Conservation (phyloP, 2,329 filamentous ascomycete species). For the Ascochyta koolunga region DNA sequence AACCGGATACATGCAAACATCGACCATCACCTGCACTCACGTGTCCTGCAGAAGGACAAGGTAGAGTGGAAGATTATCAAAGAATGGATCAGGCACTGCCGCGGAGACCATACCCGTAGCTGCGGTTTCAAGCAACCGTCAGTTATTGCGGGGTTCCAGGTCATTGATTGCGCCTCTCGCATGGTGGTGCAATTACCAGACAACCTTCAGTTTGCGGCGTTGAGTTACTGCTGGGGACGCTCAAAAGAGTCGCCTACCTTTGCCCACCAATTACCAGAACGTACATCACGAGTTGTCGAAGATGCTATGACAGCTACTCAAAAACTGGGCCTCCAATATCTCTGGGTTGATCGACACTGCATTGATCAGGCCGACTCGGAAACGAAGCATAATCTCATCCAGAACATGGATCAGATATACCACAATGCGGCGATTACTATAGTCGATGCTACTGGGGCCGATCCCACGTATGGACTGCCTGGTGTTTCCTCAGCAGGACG, state of each 20-base stretch:
- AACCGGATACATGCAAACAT: neutral
- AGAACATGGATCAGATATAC: constrained; percentile 13
- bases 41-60: neutral
- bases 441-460: constrained; percentile 5
- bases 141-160: constrained; percentile 2
- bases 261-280: neutral
- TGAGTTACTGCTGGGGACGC: constrained; percentile 15
- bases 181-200: neutral
- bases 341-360: constrained; percentile 23
- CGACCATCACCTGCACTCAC: neutral
- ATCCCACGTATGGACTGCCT: constrained; percentile 3
- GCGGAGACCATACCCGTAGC: neutral
- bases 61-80: neutral
- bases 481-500: neutral
- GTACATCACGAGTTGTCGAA: constrained; percentile 5
- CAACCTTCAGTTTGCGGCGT: neutral
- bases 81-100: neutral
- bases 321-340: constrained; percentile 5
- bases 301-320: constrained; percentile 16
- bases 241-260: neutral
- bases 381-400: constrained; percentile 4
- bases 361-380: constrained; percentile 4
- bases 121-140: neutral
- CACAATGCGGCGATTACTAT: constrained; percentile 6
- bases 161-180: constrained; percentile 4